Evolutionary conservation across 805 yeast genomes (phyloP).

Genomic region (Pichia californica): DNA sequence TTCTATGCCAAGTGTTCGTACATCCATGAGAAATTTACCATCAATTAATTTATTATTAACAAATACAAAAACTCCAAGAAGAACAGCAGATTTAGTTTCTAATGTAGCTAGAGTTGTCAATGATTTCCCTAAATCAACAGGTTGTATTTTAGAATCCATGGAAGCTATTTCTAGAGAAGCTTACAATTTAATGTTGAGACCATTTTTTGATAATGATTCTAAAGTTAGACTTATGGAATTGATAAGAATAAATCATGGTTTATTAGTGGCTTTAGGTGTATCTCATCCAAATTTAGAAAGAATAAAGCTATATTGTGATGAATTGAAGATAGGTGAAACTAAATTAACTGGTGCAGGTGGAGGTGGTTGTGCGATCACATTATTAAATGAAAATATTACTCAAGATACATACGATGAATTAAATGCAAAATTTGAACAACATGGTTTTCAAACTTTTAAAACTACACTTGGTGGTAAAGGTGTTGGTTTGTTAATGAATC

Average conservation of each 20-base stretch:
- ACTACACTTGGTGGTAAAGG: constrained; percentile 89
- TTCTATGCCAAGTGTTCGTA: constrained; percentile 55
- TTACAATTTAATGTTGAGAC: constrained; percentile 51
- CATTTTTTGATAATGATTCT: constrained; percentile 38
- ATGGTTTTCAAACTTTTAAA: constrained; percentile 68
- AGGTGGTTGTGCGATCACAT: constrained; percentile 95
- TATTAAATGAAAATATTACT: constrained; percentile 45
- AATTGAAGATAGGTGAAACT: constrained; percentile 67
- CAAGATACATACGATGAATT: constrained; percentile 30
- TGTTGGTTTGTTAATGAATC: constrained; percentile 46
- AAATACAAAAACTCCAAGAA: constrained; percentile 80
- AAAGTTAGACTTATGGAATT: constrained; percentile 48
- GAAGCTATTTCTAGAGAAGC: constrained; percentile 70
- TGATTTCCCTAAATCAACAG: constrained; percentile 48
- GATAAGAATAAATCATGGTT: constrained; percentile 79
- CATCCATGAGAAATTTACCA: constrained; percentile 68
- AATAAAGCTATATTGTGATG: constrained; percentile 61
- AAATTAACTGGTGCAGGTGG: constrained; percentile 99
- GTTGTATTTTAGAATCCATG: constrained; percentile 67
- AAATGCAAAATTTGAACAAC: constrained; percentile 29
- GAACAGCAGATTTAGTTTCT: constrained; percentile 79
- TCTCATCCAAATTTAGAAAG: constrained; percentile 87
- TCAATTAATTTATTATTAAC: constrained; percentile 68
- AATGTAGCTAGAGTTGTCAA: constrained; percentile 55
- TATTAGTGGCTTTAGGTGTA: constrained; percentile 80